Evolutionary conservation across 2,329 filamentous ascomycete genomes (phyloP).

Genomic region (Phaeophleospora eucalypticola): DNA sequence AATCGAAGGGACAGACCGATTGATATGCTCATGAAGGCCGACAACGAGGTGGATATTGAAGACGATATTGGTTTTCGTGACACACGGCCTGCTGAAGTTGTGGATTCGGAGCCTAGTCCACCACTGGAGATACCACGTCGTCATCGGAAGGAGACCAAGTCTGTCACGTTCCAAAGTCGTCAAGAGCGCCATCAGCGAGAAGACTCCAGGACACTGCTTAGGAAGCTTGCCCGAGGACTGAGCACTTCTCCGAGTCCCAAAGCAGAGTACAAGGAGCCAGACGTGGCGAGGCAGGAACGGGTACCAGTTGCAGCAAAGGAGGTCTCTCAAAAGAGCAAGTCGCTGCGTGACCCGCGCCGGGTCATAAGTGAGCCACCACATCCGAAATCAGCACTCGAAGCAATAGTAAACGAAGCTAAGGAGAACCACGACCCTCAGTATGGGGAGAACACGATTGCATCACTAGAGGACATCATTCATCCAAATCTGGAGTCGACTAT

Average conservation of each 20-base stretch:
- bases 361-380: conserved; percentile 11
- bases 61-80: not conserved
- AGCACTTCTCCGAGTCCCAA: conserved; percentile 44
- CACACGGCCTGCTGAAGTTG: not conserved
- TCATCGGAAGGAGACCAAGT: not conserved
- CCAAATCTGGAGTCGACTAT: conserved; percentile 8
- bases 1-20: not conserved
- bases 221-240: conserved; percentile 43
- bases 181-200: conserved; percentile 30
- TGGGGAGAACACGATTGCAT: conserved; percentile 47
- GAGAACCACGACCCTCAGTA: conserved; percentile 25
- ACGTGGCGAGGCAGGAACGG: not conserved
- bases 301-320: not conserved
- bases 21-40: not conserved
- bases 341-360: not conserved
- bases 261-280: conserved; percentile 2
- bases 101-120: not conserved
- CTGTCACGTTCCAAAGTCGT: not conserved
- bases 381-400: conserved; percentile 35
- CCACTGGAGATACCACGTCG: not conserved
- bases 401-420: conserved; percentile 38
- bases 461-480: conserved; percentile 43
- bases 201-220: conserved; percentile 45
- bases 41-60: not conserved
- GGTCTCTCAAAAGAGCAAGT: not conserved